Percentiles rank a stretch among this genome's conserved stretches.
Evolutionary conservation across 1,139 yeast genomes (phyloP).

Genomic region (Yueomyces sp.): DNA sequence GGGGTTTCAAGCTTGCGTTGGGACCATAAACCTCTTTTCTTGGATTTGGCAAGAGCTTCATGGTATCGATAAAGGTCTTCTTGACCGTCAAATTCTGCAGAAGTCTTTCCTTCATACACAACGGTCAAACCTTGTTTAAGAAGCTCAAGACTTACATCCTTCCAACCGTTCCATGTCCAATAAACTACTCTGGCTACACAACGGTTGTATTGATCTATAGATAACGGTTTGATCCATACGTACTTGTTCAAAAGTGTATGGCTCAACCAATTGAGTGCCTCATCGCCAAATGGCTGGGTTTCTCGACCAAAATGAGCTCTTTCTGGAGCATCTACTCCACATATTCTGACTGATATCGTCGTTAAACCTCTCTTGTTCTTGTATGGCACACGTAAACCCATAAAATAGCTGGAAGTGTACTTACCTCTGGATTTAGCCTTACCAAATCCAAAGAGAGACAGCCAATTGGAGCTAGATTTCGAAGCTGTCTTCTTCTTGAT

Average conservation of each 20-base stretch:
- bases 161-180: constrained; percentile 47
- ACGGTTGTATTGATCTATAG: constrained; percentile 80
- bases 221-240: constrained; percentile 64
- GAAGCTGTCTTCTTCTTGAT: not conserved
- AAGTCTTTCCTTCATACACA: constrained; percentile 69
- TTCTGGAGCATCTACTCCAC: constrained; percentile 99
- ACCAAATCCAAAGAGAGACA: not conserved
- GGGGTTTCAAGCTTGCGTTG: constrained; percentile 55
- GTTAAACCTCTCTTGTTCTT: constrained; percentile 41
- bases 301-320: constrained; percentile 90
- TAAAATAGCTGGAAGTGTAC: constrained; percentile 21
- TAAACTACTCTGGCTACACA: constrained; percentile 74
- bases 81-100: constrained; percentile 78
- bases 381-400: constrained; percentile 25
- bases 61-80: constrained; percentile 45
- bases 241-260: constrained; percentile 48
- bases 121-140: constrained; percentile 69
- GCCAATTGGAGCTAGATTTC: not conserved
- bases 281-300: constrained; percentile 79
- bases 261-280: constrained; percentile 69
- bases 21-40: constrained; percentile 63
- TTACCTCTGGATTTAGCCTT: constrained; percentile 1
- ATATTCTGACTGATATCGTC: constrained; percentile 49
- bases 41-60: constrained; percentile 47
- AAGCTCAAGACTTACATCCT: constrained; percentile 84